phyloP scores from a whole-genome alignment of 2,329 filamentous ascomycete genomes.

The Penicillium brevicompactum region DNA sequence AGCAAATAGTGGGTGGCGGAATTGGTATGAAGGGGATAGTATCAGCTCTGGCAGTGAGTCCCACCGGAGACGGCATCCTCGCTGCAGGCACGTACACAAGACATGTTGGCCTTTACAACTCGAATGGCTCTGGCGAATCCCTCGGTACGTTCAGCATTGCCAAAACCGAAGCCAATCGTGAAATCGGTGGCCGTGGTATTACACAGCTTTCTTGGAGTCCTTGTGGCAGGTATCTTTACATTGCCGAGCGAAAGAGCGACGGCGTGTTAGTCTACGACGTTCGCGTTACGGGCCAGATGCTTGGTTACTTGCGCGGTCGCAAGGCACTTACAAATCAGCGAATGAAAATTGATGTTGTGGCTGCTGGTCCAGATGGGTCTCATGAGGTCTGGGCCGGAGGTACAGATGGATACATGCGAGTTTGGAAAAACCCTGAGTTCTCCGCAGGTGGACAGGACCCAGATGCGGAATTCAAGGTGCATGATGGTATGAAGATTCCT shows the following conservation, averaged over 20 bases:
- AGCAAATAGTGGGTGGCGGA: conserved; percentile 48
- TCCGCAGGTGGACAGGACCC: conserved; percentile 45
- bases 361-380: conserved; percentile 33
- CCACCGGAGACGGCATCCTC: conserved; percentile 48
- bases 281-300: conserved; percentile 53
- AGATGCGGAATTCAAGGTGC: conserved; percentile 46
- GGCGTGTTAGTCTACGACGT: conserved; percentile 62
- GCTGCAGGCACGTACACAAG: conserved; percentile 61
- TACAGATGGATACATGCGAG: conserved; percentile 55
- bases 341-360: conserved; percentile 57
- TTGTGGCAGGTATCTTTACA: conserved; percentile 60
- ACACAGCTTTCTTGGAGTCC: conserved; percentile 60
- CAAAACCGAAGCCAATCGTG: conserved; percentile 39
- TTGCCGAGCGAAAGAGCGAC: conserved; percentile 60
- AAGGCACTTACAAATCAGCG: conserved; percentile 55
- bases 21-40: conserved; percentile 59
- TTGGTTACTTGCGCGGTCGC: conserved; percentile 54
- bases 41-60: conserved; percentile 52
- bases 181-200: conserved; percentile 55
- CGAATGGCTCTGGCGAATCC: conserved; percentile 51
- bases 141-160: conserved; percentile 55
- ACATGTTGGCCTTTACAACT: conserved; percentile 59
- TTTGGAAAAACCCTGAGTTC: conserved; percentile 52
- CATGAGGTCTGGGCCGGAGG: conserved; percentile 64
- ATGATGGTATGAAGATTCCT: conserved; percentile 43